Percentiles rank a stretch among this genome's conserved stretches.
Evolutionary conservation across 495 filamentous ascomycete genomes (phyloP).

Genomic region (Darksidea phi): DNA sequence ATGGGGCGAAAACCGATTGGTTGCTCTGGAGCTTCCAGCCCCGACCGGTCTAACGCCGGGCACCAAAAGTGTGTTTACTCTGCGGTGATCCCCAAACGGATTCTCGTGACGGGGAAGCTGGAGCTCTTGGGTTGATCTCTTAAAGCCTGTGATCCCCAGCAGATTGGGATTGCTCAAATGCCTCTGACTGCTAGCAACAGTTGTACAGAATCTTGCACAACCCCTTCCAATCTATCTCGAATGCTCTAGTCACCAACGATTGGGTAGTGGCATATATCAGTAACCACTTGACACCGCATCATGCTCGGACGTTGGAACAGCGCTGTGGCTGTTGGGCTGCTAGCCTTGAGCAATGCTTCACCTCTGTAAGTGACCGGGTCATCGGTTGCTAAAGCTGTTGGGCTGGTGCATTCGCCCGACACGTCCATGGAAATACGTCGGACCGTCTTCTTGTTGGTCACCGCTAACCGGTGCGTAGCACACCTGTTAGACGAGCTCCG

Average conservation of each 20-base stretch:
- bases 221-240: not conserved
- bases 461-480: conserved; percentile 10
- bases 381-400: not conserved
- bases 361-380: conserved; percentile 22
- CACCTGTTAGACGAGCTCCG: conserved; percentile 33
- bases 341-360: conserved; percentile 17
- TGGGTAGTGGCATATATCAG: not conserved
- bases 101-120: conserved; percentile 10
- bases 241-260: conserved; percentile 6
- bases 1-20: conserved; percentile 6
- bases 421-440: not conserved
- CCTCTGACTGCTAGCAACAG: not conserved
- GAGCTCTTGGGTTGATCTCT: not conserved
- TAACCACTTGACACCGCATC: conserved; percentile 1
- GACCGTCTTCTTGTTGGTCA: not conserved
- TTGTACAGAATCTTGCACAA: conserved; percentile 1
- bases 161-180: not conserved
- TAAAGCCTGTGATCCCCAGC: conserved; percentile 19
- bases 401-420: not conserved
- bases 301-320: conserved; percentile 19
- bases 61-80: conserved; percentile 13
- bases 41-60: conserved; percentile 4
- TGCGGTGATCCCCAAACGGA: conserved; percentile 12
- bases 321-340: conserved; percentile 21
- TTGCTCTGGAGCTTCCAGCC: conserved; percentile 7